phyloP scores from a whole-genome alignment of 2,329 filamentous ascomycete species.

The Lasiodiplodia citricola region DNA sequence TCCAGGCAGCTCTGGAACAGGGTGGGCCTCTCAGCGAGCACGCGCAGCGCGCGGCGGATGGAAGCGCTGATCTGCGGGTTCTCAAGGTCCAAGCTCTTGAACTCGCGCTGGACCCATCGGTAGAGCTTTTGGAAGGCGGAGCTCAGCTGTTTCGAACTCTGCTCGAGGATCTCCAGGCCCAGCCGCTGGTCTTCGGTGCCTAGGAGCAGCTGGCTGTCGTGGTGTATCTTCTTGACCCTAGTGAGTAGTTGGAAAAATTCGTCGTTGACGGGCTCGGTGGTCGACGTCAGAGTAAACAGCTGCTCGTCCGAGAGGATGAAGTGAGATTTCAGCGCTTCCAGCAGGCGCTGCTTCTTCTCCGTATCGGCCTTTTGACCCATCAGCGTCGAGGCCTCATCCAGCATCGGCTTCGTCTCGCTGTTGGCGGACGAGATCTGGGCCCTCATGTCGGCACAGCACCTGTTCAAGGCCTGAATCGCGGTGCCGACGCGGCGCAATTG shows the following conservation, averaged over 20 bases:
- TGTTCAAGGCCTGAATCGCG: slow-evolving; percentile 79
- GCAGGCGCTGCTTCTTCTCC: slow-evolving; percentile 78
- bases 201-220: slow-evolving; percentile 86
- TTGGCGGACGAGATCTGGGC: slow-evolving; percentile 77
- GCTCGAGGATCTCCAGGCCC: slow-evolving; percentile 88
- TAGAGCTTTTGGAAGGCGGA: slow-evolving; percentile 94
- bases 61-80: slow-evolving; percentile 89
- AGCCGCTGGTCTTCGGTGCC: slow-evolving; percentile 88
- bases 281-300: slow-evolving; percentile 73
- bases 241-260: slow-evolving; percentile 78
- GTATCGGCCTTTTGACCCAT: slow-evolving; percentile 74
- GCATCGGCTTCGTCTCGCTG: slow-evolving; percentile 72
- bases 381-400: slow-evolving; percentile 77
- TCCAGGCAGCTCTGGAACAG: slow-evolving; percentile 94
- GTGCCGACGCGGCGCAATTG: slow-evolving; percentile 85
- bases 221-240: slow-evolving; percentile 84
- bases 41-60: slow-evolving; percentile 81
- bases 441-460: slow-evolving; percentile 80
- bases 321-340: slow-evolving; percentile 78
- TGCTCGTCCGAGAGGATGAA: slow-evolving; percentile 88
- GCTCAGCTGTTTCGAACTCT: slow-evolving; percentile 85
- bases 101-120: slow-evolving; percentile 91
- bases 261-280: slow-evolving; percentile 82
- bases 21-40: slow-evolving; percentile 85
- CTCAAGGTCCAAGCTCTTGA: slow-evolving; percentile 89